phyloP scores from a whole-genome alignment of 768 basidiomycete species.

The Rhodosporidiobolus sp. region DNA sequence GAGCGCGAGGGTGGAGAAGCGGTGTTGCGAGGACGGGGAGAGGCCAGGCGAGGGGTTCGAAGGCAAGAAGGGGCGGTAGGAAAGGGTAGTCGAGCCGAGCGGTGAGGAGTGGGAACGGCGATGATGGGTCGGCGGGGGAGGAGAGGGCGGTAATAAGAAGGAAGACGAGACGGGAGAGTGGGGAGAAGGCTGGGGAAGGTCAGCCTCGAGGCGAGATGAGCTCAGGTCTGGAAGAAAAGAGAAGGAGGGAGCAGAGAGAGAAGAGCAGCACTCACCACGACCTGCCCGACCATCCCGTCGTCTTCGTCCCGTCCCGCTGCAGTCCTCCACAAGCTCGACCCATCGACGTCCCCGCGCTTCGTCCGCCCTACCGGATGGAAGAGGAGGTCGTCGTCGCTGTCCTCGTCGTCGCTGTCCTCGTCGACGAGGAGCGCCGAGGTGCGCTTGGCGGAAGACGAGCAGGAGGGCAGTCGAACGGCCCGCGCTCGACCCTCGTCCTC shows the following conservation, averaged over 20 bases:
- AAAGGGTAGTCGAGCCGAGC: not conserved
- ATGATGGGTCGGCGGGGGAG: too few relatives aligned
- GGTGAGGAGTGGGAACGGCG: not conserved
- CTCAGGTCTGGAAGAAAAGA: not conserved
- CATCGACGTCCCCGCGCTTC: too few relatives aligned
- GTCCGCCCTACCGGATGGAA: too few relatives aligned
- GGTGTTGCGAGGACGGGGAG: not conserved
- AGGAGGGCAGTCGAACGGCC: not conserved
- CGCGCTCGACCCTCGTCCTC: not conserved
- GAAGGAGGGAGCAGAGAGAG: too few relatives aligned
- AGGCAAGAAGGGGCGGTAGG: too few relatives aligned
- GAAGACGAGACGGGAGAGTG: not conserved
- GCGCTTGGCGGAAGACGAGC: too few relatives aligned
- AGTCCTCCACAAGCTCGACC: conserved; percentile 12
- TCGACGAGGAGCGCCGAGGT: too few relatives aligned
- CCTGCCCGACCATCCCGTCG: not conserved
- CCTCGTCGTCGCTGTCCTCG: not conserved
- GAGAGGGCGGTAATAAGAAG: too few relatives aligned
- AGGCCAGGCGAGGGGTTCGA: not conserved
- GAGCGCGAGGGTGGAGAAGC: conserved; percentile 11
- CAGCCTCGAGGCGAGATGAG: not conserved
- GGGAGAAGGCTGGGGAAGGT: not conserved
- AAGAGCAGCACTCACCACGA: conserved; percentile 25
- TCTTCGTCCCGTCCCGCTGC: conserved; percentile 16
- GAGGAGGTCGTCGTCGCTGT: not conserved